Base-by-base conservation (phyloP, 164 flowering plant genomes). In the Hamamelis virginiana region DNA sequence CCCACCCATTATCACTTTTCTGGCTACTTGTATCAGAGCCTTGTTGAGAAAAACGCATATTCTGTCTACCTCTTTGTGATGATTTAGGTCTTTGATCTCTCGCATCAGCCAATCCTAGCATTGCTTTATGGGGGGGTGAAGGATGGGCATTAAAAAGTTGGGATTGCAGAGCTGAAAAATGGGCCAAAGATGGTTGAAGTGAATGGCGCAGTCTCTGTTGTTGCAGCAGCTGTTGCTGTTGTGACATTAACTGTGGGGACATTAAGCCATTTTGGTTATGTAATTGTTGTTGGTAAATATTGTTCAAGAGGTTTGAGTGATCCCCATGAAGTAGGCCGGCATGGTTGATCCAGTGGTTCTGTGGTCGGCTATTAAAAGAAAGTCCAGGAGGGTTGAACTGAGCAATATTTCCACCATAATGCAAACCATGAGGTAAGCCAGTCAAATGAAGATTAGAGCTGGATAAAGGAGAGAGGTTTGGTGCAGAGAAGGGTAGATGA, bases 51-150 rank as follows among this genome's bases (percentile, higher is more conserved):
- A 75, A 78, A 3, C 89, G 97, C 57, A 71, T 58, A 66, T 75
- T 83, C 53, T 78, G 89, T 68, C 85, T 81, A 21, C 82, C 81
- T 76, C 81, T 83, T 58, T 83, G 89, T 25, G 87, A 57, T 53
- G 88, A 77, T 65, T 83, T 90, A 41, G 80, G 80, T 72, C 89
- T 87, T 59, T 79, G 87, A 59, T 92, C 97, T 71, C 91, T 86
- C 22, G 60, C 26, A 59, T 86, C 90, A 68, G 72, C 38, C 80
- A 81, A 53, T 26, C 89, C 85, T 50, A 74, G 80, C 78, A 87
- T 75, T 43, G 78, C 70, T 57, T 78, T 47, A 70, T 74, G 85
- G 18, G 82, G 69, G 5, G 86, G 68, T 27, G 80, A 81, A 67
- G 81, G 80, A 70, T 80, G 86, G 9, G 80, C 8, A 69, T 68